Base-by-base conservation (phyloP, 208 protist genomes). In the Naegleria fowleri region DNA sequence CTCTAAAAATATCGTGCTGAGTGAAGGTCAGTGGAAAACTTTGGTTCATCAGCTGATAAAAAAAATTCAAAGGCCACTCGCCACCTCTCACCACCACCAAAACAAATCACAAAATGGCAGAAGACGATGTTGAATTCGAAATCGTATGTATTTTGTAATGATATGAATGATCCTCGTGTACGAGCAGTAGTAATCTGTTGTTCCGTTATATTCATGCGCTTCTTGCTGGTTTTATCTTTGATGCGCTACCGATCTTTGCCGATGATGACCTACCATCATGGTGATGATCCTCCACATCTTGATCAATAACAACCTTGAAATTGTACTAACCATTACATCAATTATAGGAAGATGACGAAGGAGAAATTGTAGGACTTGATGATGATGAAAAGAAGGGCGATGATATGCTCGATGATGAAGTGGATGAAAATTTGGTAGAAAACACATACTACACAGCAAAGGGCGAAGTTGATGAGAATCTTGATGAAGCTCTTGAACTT, bases 381-480 rank as follows among this genome's bases (percentile, higher is more conserved):
- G 51, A 40, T 88, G 41, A 58, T 39, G 86, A 67, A 15, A 67
- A 5, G 2, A 29, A 15, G 11, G 51, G 59, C 39, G 86, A 89
- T 36, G 48, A 89, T 29, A 67, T 67, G 48, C 5, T 51, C 4
- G 84, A 52, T 1, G 86, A 90, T 3, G 87, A 90, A 22, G 87
- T n/a, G n/a, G 87, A 90, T 38, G 13, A 33, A 83, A 39, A 90
- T 0, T 5, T 76, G 22, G 51, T 79, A 4, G 33, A 67, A 79
- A 90, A 90, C 22, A 79, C 48, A 11, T 90, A 79, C 38, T 90
- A 90, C 29, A 36, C 29, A 16, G 87, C 87, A 0, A 75, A 90
- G 38, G 87, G 55, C 19, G 7, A 29, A 79, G 33, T 79, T 6
- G 55, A 90, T 11, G 55, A 75, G 19, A 40, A 90, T 83, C 5